Evolutionary conservation across 83 land plant species (phyloP).

Genomic region (Isoetes engelmannii): DNA sequence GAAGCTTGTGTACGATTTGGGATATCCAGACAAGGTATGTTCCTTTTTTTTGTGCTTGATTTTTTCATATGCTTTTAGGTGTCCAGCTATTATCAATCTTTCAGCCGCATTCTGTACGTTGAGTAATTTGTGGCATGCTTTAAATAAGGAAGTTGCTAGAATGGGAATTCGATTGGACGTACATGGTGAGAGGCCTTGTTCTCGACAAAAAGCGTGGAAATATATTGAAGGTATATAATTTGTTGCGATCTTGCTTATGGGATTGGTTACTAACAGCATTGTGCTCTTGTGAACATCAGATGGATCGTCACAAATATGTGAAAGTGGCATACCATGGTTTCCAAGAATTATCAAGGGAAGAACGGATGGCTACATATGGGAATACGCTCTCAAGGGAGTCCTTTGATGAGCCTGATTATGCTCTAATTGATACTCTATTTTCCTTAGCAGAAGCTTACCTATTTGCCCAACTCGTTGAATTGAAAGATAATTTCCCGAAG

Average conservation of each 20-base stretch:
- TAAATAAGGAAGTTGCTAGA: slow-evolving; percentile 57
- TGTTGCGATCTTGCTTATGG: neutral
- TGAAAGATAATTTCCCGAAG: slow-evolving; percentile 64
- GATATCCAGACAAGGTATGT: slow-evolving; percentile 81
- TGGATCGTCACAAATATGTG: slow-evolving; percentile 99
- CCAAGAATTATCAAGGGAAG: slow-evolving; percentile 77
- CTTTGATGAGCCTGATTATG: slow-evolving; percentile 97
- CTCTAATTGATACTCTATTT: slow-evolving; percentile 93
- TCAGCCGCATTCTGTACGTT: neutral
- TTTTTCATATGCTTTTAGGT: neutral
- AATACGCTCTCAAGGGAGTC: slow-evolving; percentile 74
- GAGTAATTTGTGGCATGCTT: neutral
- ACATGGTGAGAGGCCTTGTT: slow-evolving; percentile 98
- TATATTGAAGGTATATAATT: slow-evolving; percentile 68
- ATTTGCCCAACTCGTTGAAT: slow-evolving; percentile 94
- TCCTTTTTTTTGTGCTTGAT: neutral
- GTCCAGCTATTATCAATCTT: neutral
- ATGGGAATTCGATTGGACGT: slow-evolving; percentile 95
- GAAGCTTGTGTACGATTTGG: slow-evolving; percentile 77
- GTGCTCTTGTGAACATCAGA: slow-evolving; percentile 40
- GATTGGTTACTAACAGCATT: neutral
- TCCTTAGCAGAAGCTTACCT: slow-evolving; percentile 96
- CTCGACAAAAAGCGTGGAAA: slow-evolving; percentile 92
- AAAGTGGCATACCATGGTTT: slow-evolving; percentile 98
- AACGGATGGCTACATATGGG: slow-evolving; percentile 74